Conservation (phyloP, 768 basidiomycete genomes). For the Pleurotus sapidus region DNA sequence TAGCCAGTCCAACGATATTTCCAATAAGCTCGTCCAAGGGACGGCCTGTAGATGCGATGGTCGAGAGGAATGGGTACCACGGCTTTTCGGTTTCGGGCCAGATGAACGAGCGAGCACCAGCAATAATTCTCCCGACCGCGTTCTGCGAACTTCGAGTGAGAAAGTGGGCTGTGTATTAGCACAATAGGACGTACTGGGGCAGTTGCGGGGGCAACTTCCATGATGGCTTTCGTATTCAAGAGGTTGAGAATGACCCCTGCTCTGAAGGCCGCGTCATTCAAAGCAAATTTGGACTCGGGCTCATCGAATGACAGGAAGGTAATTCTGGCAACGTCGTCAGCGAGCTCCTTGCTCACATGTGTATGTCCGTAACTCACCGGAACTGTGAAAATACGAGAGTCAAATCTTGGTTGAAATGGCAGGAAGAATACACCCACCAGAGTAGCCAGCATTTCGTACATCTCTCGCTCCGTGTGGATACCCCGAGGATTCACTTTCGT, state of each 20-base stretch:
- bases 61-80: slow-evolving; percentile 35
- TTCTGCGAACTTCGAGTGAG: neutral
- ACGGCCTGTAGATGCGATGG: slow-evolving; percentile 29
- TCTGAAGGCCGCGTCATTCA: slow-evolving; percentile 24
- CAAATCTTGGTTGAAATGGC: neutral
- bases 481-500: slow-evolving; percentile 41
- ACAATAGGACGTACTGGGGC: slow-evolving; percentile 21
- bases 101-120: slow-evolving; percentile 11
- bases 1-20: slow-evolving; percentile 42
- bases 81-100: slow-evolving; percentile 29
- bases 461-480: slow-evolving; percentile 41
- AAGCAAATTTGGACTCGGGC: slow-evolving; percentile 30
- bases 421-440: slow-evolving; percentile 22
- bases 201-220: slow-evolving; percentile 18
- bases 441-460: slow-evolving; percentile 40
- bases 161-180: neutral
- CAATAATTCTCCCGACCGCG: neutral
- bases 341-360: too few relatives aligned
- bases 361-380: slow-evolving; percentile 5
- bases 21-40: slow-evolving; percentile 41
- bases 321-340: slow-evolving; percentile 11
- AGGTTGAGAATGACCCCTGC: slow-evolving; percentile 27
- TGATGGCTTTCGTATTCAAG: slow-evolving; percentile 29
- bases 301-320: slow-evolving; percentile 25
- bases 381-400: slow-evolving; percentile 7